Conservation (phyloP, 1,284 basidiomycete genomes). For the Malassezia brasiliensis region DNA sequence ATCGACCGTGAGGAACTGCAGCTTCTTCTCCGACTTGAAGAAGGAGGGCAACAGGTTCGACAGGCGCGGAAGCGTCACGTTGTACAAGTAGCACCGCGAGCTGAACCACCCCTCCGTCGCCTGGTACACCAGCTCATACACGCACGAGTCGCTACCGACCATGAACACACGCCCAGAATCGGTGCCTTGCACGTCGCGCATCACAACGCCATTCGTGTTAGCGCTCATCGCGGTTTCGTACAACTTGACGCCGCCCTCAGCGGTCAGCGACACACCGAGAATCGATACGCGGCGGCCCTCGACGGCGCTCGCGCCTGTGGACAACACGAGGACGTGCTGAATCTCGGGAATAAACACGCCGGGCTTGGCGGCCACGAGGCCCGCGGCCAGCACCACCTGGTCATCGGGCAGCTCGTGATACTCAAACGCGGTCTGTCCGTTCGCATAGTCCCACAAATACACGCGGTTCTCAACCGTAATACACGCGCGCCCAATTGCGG, state of each 20-base stretch:
- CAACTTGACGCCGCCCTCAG: constrained; percentile 65
- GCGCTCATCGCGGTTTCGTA: constrained; percentile 81
- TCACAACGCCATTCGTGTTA: constrained; percentile 60
- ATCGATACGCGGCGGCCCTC: constrained; percentile 65
- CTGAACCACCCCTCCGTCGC: constrained; percentile 87
- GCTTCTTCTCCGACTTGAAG: constrained; percentile 55
- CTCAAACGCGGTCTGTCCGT: constrained; percentile 74
- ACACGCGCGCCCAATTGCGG: constrained; percentile 89
- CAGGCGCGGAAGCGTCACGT: constrained; percentile 54
- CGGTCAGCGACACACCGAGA: constrained; percentile 58
- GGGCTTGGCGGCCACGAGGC: constrained; percentile 43
- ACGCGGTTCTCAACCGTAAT: constrained; percentile 88
- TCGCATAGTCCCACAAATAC: constrained; percentile 91
- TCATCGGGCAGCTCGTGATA: constrained; percentile 87
- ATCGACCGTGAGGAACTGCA: constrained; percentile 35
- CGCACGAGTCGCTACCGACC: constrained; percentile 70
- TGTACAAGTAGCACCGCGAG: constrained; percentile 63
- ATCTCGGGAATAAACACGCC: constrained; percentile 88
- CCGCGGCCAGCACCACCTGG: constrained; percentile 61
- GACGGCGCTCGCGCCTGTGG: constrained; percentile 53
- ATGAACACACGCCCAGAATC: constrained; percentile 80
- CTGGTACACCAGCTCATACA: constrained; percentile 90
- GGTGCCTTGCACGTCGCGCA: constrained; percentile 72
- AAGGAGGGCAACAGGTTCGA: constrained; percentile 45
- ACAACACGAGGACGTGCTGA: constrained; percentile 76